Evolutionary conservation across 1,139 yeast species (phyloP).

Genomic region (Scheffersomyces quercinus): DNA sequence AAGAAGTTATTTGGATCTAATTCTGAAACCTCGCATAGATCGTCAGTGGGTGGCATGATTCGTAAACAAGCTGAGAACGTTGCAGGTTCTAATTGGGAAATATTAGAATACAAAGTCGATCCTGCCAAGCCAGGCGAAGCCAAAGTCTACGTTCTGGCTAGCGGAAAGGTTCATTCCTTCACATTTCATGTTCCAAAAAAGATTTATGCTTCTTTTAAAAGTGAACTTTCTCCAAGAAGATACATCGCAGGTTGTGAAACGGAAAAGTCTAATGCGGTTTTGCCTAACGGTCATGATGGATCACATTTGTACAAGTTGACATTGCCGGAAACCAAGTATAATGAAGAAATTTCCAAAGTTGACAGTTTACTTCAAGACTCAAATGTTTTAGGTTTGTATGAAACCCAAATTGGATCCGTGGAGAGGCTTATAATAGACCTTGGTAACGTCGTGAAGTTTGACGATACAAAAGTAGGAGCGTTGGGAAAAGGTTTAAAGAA

Average conservation of each 20-base stretch:
- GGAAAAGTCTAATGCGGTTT: slow-evolving; percentile 55
- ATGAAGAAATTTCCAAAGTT: slow-evolving; percentile 56
- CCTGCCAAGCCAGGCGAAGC: slow-evolving; percentile 70
- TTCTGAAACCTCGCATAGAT: slow-evolving; percentile 45
- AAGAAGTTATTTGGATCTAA: slow-evolving; percentile 74
- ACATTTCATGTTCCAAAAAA: slow-evolving; percentile 73
- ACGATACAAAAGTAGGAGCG: slow-evolving; percentile 70
- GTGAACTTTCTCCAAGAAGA: slow-evolving; percentile 44
- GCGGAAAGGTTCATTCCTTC: slow-evolving; percentile 72
- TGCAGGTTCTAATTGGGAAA: slow-evolving; percentile 81
- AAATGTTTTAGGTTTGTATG: slow-evolving; percentile 71
- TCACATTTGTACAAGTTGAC: slow-evolving; percentile 59
- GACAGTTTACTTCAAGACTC: slow-evolving; percentile 68
- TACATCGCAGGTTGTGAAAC: slow-evolving; percentile 55
- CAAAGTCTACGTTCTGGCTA: slow-evolving; percentile 69
- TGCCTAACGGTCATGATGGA: slow-evolving; percentile 73
- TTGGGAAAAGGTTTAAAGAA: slow-evolving; percentile 84
- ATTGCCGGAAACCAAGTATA: slow-evolving; percentile 65
- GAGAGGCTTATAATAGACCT: slow-evolving; percentile 79
- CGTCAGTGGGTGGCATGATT: slow-evolving; percentile 67
- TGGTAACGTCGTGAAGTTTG: slow-evolving; percentile 73
- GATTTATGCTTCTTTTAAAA: slow-evolving; percentile 67
- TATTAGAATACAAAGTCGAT: slow-evolving; percentile 66
- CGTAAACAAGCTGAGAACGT: slow-evolving; percentile 77
- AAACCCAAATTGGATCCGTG: slow-evolving; percentile 63